phyloP scores from a whole-genome alignment of 306 rosid genomes.

The Biancaea sappan region DNA sequence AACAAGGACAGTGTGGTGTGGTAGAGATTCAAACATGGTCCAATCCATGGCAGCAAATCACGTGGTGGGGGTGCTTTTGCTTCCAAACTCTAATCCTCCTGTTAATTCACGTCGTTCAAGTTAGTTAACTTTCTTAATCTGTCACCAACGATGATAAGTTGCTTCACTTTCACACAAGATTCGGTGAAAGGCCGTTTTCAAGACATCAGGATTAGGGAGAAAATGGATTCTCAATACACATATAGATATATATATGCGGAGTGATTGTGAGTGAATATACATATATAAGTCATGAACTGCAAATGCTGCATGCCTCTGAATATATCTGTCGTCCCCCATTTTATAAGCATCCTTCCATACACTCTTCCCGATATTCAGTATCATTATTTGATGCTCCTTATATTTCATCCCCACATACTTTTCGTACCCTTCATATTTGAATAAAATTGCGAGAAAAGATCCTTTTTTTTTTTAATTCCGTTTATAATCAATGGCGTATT shows the following conservation, averaged over 20 bases:
- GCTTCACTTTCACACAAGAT: neutral
- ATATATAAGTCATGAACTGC: too few species aligned
- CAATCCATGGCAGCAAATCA: conserved; percentile 43
- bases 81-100: conserved; percentile 31
- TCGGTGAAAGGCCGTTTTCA: conserved; percentile 22
- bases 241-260: neutral
- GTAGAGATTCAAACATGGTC: conserved; percentile 35
- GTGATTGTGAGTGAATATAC: neutral
- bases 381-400: neutral
- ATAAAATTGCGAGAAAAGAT: neutral
- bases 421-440: neutral
- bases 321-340: neutral
- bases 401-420: neutral
- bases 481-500: too few species aligned
- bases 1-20: neutral
- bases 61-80: conserved; percentile 46
- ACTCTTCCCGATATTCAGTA: neutral
- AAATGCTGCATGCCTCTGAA: neutral
- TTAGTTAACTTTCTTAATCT: neutral
- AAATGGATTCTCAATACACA: conserved; percentile 15
- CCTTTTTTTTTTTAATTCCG: neutral
- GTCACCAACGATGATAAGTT: too few species aligned
- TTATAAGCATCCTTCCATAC: neutral
- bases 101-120: neutral
- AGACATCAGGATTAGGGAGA: neutral